Conservation (phyloP, 345 rosid genomes). For the Euphorbia peplus region DNA sequence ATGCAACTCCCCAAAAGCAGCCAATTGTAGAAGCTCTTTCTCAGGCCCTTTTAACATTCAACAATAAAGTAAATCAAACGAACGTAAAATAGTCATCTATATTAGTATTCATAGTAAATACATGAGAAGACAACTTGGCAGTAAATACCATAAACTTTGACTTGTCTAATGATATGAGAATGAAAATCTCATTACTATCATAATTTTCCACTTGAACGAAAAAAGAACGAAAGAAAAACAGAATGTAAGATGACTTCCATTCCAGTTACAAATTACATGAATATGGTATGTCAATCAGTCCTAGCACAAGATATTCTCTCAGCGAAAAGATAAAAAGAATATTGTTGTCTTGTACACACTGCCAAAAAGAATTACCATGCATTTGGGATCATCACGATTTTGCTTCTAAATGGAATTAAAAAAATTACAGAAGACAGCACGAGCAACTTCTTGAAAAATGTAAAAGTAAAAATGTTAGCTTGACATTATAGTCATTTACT, state of each 20-base stretch:
- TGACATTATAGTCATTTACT: neutral
- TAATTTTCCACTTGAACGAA: neutral
- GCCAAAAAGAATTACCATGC: neutral
- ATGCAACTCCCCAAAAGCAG: conserved; percentile 73
- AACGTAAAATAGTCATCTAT: neutral
- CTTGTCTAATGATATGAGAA: neutral
- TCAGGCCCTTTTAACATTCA: conserved; percentile 69
- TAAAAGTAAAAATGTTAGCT: neutral
- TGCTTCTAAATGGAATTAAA: neutral
- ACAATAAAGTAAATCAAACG: conserved; percentile 12
- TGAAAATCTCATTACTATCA: neutral
- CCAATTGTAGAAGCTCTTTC: conserved; percentile 80
- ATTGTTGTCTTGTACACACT: neutral
- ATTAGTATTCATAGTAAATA: neutral
- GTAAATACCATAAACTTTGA: neutral
- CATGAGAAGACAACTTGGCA: neutral
- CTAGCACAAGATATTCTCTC: neutral
- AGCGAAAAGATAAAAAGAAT: neutral
- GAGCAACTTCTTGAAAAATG: neutral
- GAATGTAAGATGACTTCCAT: neutral
- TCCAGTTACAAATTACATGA: neutral
- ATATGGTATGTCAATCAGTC: neutral
- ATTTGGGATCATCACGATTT: neutral
- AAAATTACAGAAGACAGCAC: neutral
- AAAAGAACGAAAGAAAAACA: neutral